Base-by-base conservation (phyloP, 2,329 filamentous ascomycete genomes). In the Colletotrichum sp. region DNA sequence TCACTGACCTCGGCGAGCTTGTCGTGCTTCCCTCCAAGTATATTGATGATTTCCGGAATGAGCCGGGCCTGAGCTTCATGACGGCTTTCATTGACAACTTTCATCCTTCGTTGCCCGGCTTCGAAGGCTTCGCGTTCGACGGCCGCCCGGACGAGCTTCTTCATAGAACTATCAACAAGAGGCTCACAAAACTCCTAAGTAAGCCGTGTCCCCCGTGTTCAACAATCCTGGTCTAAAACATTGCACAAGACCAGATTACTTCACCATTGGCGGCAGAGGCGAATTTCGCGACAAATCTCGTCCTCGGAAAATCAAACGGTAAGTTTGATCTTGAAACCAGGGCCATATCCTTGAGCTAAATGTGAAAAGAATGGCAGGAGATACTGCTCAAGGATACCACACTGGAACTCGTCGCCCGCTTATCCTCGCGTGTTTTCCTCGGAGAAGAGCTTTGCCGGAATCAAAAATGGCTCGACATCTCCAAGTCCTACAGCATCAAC, bases 381-480 rank as follows among this genome's bases (percentile, higher is more conserved):
- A n/a, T 24, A 0, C n/a, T 5, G 1, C 6, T 34, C 4, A 62
- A 62, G 10, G 59, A 62, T 4, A 10, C 59, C 12, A 34, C 30
- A 1, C 28, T 62, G 18, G 59, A 62, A 13, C 59, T 89, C 10
- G 84, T 91, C 15, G 87, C 88, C 16, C 86, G 88, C 12, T 77
- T 90, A 10, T 89, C 89, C 0, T 87, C 89, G 4, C 83, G 87
- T 6, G 84, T 89, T 5, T 90, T 90, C 77, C 79, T 90, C 4
- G 89, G 89, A 7, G 78, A 81, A 8, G 80, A 82, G 6, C 79
- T 89, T 15, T 88, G 87, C 79, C 86, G 86, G 6, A 85, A 90
- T 77, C 79, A 85, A 36, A 80, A 84, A 57, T 90, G 88, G 88
- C 83, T 90, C 30, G 81, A 85, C 3, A 84, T 88, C 71, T 79